Percentiles rank a stretch among this genome's conserved stretches.
Evolutionary conservation across 805 yeast species (phyloP).

Genomic region (Lipomyces kockii): DNA sequence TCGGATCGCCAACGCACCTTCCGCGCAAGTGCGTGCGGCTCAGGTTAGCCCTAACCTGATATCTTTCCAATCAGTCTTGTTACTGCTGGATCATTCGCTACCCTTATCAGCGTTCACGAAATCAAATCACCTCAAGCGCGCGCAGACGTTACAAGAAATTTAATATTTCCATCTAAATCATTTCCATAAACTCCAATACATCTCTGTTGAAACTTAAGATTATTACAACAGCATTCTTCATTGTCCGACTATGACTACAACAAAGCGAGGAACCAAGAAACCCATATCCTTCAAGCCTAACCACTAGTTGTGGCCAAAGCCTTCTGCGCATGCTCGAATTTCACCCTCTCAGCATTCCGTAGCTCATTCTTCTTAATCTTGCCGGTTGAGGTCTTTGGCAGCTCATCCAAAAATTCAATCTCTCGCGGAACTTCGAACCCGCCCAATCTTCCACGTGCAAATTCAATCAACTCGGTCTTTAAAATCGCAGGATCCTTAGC

Average conservation of each 20-base stretch:
- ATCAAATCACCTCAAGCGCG: too few species aligned
- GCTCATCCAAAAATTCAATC: conserved; percentile 38
- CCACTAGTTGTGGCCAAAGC: background rate
- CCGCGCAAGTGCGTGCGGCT: background rate
- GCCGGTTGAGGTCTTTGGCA: conserved; percentile 49
- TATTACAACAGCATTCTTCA: too few species aligned
- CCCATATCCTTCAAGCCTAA: background rate
- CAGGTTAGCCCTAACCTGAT: background rate
- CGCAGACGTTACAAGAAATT: too few species aligned
- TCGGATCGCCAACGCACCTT: background rate
- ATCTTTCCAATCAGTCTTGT: too few species aligned
- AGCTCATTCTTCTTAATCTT: conserved; percentile 45
- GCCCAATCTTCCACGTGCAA: conserved; percentile 42
- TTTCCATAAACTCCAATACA: too few species aligned
- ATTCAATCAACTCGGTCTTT: conserved; percentile 35
- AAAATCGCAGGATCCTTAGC: background rate
- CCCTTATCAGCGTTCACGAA: too few species aligned
- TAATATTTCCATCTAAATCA: too few species aligned
- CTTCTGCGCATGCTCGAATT: background rate
- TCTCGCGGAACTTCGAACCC: conserved; percentile 46
- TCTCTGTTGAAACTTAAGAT: too few species aligned
- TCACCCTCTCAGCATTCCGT: conserved; percentile 36
- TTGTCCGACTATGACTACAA: background rate
- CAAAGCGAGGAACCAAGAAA: background rate
- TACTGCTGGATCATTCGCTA: too few species aligned